These are phyloP conservation scores for Saccharomyces hybrid DNA, from an alignment of 1,139 yeast genomes.

Conservation along the genomic window DNA sequence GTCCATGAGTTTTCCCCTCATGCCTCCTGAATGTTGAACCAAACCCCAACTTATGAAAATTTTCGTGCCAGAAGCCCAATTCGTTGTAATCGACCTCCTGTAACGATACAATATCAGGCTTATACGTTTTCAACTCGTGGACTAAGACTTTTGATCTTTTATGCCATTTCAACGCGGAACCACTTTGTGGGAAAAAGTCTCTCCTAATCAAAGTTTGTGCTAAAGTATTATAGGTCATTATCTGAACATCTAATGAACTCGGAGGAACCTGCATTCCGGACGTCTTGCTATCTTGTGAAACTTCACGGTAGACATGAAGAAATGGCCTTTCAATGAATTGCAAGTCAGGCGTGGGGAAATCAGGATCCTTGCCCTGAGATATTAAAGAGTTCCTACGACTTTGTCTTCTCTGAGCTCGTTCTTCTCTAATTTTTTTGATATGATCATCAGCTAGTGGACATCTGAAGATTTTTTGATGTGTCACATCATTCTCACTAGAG, in stretches of 20 bases:
- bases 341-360: constrained; percentile 3
- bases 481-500: not conserved
- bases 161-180: constrained; percentile 75
- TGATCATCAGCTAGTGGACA: not conserved
- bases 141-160: constrained; percentile 58
- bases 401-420: not conserved
- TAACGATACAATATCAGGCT: constrained; percentile 66
- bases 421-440: not conserved
- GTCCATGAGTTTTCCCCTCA: constrained; percentile 63
- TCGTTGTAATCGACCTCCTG: constrained; percentile 68
- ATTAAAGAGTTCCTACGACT: not conserved
- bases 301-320: not conserved
- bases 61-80: constrained; percentile 45
- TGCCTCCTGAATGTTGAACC: constrained; percentile 45
- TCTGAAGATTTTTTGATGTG: not conserved
- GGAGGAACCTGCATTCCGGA: not conserved
- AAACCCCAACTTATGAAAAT: constrained; percentile 49
- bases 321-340: constrained; percentile 4
- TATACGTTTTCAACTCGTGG: constrained; percentile 56
- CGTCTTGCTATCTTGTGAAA: not conserved
- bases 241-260: constrained; percentile 24
- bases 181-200: constrained; percentile 74
- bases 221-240: constrained; percentile 67
- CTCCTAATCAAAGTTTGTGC: constrained; percentile 82
- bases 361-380: constrained; percentile 3